Evolutionary conservation across 140 eudicot genomes (phyloP).

Genomic region (Flaveria floridana): DNA sequence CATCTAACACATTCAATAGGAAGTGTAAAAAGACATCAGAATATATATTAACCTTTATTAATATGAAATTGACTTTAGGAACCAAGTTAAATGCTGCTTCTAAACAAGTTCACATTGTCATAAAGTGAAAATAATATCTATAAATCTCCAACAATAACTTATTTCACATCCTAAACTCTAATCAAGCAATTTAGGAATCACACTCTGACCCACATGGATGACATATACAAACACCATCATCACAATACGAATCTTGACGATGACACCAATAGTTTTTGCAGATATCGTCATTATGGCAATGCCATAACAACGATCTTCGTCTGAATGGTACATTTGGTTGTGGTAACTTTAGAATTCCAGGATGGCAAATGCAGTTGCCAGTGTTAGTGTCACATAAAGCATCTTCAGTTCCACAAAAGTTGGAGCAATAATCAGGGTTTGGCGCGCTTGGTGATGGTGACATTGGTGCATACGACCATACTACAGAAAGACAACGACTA

Average conservation of each 20-base stretch:
- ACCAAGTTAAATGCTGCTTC: not conserved
- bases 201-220: not conserved
- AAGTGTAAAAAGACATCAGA: not conserved
- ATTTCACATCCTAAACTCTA: not conserved
- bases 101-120: not conserved
- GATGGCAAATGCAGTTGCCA: constrained; percentile 18
- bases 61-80: too few relatives aligned
- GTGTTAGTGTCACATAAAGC: constrained; percentile 19
- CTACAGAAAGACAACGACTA: not conserved
- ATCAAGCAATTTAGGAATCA: not conserved
- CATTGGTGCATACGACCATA: constrained; percentile 7
- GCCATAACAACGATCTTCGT: constrained; percentile 28
- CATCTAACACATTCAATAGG: not conserved
- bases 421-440: constrained; percentile 10
- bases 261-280: constrained; percentile 23
- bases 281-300: constrained; percentile 12
- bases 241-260: constrained; percentile 20
- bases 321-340: constrained; percentile 10
- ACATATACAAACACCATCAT: constrained; percentile 18
- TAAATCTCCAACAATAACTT: constrained; percentile 9
- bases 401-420: constrained; percentile 15
- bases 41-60: not conserved
- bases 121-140: not conserved
- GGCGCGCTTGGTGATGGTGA: not conserved
- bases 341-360: constrained; percentile 5